Conservation (phyloP, 2,329 filamentous ascomycete species). For the Dactylellina drechsleri region DNA sequence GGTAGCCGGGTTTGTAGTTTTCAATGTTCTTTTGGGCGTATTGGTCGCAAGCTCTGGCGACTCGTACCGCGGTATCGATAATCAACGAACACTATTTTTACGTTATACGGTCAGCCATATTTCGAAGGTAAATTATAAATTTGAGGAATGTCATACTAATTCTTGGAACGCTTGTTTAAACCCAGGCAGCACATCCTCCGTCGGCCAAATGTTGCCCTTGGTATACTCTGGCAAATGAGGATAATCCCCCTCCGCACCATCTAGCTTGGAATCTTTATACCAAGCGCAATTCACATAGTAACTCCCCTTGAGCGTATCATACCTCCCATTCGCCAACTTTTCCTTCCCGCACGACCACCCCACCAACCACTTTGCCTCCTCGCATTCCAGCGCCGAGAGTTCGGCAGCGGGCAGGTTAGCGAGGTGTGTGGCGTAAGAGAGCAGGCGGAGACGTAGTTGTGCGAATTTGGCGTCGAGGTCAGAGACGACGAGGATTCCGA, state of each 20-base stretch:
- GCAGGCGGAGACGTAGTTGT: slow-evolving; percentile 75
- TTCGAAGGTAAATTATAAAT: no score
- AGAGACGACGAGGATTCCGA: slow-evolving; percentile 93
- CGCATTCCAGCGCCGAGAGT: slow-evolving; percentile 69
- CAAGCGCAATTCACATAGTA: slow-evolving; percentile 87
- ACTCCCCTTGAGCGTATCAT: slow-evolving; percentile 82
- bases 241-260: slow-evolving; percentile 68
- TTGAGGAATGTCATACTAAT: slow-evolving; percentile 62
- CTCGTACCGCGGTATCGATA: slow-evolving; percentile 87
- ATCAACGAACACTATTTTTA: slow-evolving; percentile 74
- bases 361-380: slow-evolving; percentile 66
- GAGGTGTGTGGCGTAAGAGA: slow-evolving; percentile 89
- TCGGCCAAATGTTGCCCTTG: slow-evolving; percentile 88
- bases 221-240: slow-evolving; percentile 88
- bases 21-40: slow-evolving; percentile 83
- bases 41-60: slow-evolving; percentile 87
- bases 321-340: slow-evolving; percentile 78
- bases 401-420: slow-evolving; percentile 79
- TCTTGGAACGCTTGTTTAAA: slow-evolving; percentile 78
- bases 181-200: slow-evolving; percentile 73
- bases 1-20: slow-evolving; percentile 78
- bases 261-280: slow-evolving; percentile 73
- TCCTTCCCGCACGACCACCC: slow-evolving; percentile 77
- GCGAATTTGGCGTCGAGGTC: slow-evolving; percentile 79
- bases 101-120: background rate